Base-by-base conservation (phyloP, 345 rosid genomes). In the Heritiera littoralis region DNA sequence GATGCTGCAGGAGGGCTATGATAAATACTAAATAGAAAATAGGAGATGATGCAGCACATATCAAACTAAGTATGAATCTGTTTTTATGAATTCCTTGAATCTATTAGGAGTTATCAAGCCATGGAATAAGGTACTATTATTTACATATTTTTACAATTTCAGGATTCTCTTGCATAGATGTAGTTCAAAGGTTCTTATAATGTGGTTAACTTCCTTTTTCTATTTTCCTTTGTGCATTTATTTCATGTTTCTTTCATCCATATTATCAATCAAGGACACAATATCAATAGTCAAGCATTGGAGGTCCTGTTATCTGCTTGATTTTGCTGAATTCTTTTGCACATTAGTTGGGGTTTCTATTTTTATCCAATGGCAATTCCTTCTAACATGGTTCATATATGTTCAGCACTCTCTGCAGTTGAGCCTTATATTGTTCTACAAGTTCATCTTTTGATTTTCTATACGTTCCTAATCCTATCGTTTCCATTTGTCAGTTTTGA, bases 1-100 rank as follows among this genome's bases (percentile, higher is more conserved):
- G 89, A 90, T 96, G 98, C 89, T 81, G 74, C 90, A 90, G 83
- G 83, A 64, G 52, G 90, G 92, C 82, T 88, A 83, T 72, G 89
- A 87, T 76, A 79, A 77, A 76, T 64, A 46, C 56, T 69, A 52
- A 52, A 14, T 14, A 76, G 64, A 77, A 65, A 20, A 51, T 51
- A 17, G 51, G 32, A 30, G 72, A 77, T 81, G 72, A 85, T n/a
- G 78, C 54, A 17, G 20, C 38, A 3, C 38, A 9, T 64, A 59
- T 32, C 9, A 73, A 66, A 69, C 67, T 51, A 40, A 32, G 23
- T 28, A 73, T 1, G n/a, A 9, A 18, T 73, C 48, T 20, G 20
- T 43, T 74, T 23, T 40, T 10, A 38, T 28, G 56, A 51, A 4
- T 20, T 54, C 13, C 67, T 40, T 68, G 70, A 74, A 35, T 72